Base-by-base conservation (phyloP, 1,139 yeast genomes). In the Scheffersomyces cryptocercus region DNA sequence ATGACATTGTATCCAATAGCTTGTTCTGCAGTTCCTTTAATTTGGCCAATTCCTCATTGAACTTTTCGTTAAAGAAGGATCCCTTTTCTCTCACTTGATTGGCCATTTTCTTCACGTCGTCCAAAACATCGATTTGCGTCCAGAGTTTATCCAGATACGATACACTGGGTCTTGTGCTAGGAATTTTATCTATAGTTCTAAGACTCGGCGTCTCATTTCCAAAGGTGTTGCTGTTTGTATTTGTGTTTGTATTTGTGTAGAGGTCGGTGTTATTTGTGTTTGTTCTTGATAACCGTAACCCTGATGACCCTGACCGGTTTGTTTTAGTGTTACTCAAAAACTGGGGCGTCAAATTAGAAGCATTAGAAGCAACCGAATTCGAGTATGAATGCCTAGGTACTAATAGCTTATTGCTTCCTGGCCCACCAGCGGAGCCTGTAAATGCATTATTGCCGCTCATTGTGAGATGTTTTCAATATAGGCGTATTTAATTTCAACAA, bases 111-210 rank as follows among this genome's bases (percentile, higher is more conserved):
- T 79, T 79, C 3, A 90, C 95, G 53, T 88, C 96, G 53, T 88
- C 93, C 48, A 91, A 70, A 1, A 88, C 88, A 56, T 88, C 96
- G 38, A 90, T 84, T 56, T 89, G 95, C 3, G 95, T 84, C 96
- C 96, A 90, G 40, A 88, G 68, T 54, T 80, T 76, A 62, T 88
- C 96, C 68, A 84, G 89, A 48, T 77, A 70, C 36, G 84, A 77
- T 11, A 77, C 79, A 43, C 70, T 68, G 5, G 86, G 84, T 37
- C 69, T 64, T 1, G 79, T 71, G 7, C 77, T 67, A 15, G 79
- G 77, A 8, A 78, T 59, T 42, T 65, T 66, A 54, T 80, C 85
- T 24, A 65, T 57, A 2, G 76, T 64, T 10, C 65, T 56, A 11
- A 68, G 41, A 53, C 75, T 70, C 29, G 62, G 66, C 14, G 55